A percentile compares a stretch with the other conserved stretches of the same genome.
Evolutionary conservation across 345 rosid genomes (phyloP).

Genomic region (Luvunga scandens): DNA sequence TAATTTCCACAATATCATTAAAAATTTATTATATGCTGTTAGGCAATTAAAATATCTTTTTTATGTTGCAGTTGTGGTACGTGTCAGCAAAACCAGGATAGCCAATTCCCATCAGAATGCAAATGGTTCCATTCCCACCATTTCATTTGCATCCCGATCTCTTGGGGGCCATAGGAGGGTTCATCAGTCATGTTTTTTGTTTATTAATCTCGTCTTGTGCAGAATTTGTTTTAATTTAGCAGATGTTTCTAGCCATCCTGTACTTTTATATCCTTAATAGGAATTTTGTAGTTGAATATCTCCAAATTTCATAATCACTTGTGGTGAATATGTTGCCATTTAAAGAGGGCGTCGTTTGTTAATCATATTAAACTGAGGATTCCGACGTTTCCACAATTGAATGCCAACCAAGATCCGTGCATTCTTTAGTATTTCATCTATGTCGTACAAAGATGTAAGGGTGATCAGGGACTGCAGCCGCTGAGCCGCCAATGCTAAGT

Average conservation of each 20-base stretch:
- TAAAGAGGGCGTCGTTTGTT: not conserved
- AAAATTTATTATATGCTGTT: not conserved
- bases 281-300: not conserved
- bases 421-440: too few species aligned
- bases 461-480: too few species aligned
- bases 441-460: too few species aligned
- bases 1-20: not conserved
- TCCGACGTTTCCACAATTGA: too few species aligned
- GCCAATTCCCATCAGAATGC: not conserved
- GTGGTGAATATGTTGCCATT: not conserved
- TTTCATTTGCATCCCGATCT: not conserved
- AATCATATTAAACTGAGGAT: too few species aligned
- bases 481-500: too few species aligned
- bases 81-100: not conserved
- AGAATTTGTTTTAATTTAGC: not conserved
- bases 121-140: not conserved
- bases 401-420: too few species aligned
- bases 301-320: not conserved
- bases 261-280: not conserved
- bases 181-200: not conserved
- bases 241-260: not conserved
- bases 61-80: not conserved
- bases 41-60: not conserved
- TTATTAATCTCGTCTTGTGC: not conserved
- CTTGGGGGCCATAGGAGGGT: not conserved